Evolutionary conservation across 2,329 filamentous ascomycete genomes (phyloP).

Genomic region (Incumbomyces lentus): DNA sequence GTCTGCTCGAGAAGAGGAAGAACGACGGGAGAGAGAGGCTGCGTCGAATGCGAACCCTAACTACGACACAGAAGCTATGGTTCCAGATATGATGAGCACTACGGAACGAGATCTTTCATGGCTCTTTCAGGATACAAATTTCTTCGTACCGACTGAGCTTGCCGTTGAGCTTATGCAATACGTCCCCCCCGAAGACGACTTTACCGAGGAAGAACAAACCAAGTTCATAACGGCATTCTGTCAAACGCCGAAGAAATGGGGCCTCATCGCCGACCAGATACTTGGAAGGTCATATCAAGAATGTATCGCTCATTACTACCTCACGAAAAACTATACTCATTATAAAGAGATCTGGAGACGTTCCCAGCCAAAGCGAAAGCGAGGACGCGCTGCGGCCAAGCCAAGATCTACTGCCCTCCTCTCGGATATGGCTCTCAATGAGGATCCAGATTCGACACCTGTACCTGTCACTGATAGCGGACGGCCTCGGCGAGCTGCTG

Average conservation of each 20-base stretch:
- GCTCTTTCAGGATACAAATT: constrained; percentile 38
- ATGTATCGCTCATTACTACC: constrained; percentile 42
- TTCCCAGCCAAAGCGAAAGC: constrained; percentile 32
- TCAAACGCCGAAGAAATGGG: constrained; percentile 41
- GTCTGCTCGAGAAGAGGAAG: constrained; percentile 37
- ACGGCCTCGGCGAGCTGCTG: constrained; percentile 39
- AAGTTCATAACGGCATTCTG: constrained; percentile 39
- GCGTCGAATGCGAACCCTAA: constrained; percentile 36
- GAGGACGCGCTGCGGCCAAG: constrained; percentile 26
- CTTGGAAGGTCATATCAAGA: constrained; percentile 38
- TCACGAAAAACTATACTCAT: constrained; percentile 40
- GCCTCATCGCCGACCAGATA: constrained; percentile 39
- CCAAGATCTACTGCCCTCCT: constrained; percentile 40
- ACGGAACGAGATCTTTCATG: constrained; percentile 28
- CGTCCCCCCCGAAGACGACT: constrained; percentile 36
- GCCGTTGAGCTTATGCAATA: constrained; percentile 37
- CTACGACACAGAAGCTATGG: constrained; percentile 34
- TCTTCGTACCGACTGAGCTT: constrained; percentile 28
- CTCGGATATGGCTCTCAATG: constrained; percentile 37
- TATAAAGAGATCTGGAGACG: constrained; percentile 41
- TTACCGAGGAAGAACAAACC: constrained; percentile 37
- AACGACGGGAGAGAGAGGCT: constrained; percentile 32
- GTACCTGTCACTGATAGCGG: constrained; percentile 40
- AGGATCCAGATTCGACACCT: constrained; percentile 29
- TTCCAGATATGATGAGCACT: constrained; percentile 38